Base-by-base conservation (phyloP, 2,329 filamentous ascomycete species). In the Cyanodermella asteris region DNA sequence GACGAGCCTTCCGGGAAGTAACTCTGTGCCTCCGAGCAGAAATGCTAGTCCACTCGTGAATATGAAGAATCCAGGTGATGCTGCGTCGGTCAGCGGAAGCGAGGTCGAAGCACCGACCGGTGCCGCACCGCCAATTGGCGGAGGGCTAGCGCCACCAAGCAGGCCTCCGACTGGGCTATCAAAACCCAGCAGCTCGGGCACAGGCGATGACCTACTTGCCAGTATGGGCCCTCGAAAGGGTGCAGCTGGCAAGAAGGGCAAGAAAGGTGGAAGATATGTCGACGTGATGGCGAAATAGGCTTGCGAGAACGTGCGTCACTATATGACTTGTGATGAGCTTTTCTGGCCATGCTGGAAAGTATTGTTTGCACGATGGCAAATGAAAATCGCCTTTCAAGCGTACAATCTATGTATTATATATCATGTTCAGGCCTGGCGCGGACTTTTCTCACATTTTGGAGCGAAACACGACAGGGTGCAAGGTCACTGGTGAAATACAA, bases 111-210 rank as follows among this genome's bases (percentile, higher is more conserved):
- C 20, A 5, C 11, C 6, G n/a, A 27, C 20, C 9, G 26, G 24
- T 5, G 6, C 16, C 14, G 15, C 12, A 16, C 45, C 43, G 18
- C 45, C 49, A 6, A 43, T 49, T 5, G 42, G 42, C 23, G 40
- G 46, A 12, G 42, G 45, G 3, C 36, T 45, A 12, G 45, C 51
- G n/a, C 71, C 70, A 7, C 66, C 68, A 3, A 71, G 65, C 40
- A 56, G 75, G 32, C 81, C 81, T 4, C 50, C 66, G 5, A 91
- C 80, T 3, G 73, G 76, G 33, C 70, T 91, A 60, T n/a, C n/a
- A n/a, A n/a, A n/a, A n/a, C n/a, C n/a, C n/a, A 90, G 78, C 48
- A 80, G 78, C 42, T 78, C 80, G n/a, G 90, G 72, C 47, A 87
- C 75, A 38, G 90, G 97, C 42, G 87, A 97, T 39, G 87, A 97